Evolutionary conservation across 2,329 filamentous ascomycete species (phyloP), one percentile per base, ranked within the genome.

Genomic region (Cadophora luteo-olivacea): DNA sequence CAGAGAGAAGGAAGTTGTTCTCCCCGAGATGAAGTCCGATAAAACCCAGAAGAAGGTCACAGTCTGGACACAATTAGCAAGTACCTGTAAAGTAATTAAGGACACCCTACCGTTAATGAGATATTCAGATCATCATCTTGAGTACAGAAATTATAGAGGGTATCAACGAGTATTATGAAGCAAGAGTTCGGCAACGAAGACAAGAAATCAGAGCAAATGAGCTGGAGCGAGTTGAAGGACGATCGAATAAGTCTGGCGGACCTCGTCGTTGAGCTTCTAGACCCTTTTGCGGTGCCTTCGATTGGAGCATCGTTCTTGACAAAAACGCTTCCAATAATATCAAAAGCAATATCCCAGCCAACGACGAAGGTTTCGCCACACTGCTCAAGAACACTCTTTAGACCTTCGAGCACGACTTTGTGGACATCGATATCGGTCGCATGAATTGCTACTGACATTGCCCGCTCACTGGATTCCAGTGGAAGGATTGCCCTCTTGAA

Each of bases 31-130:
- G 72, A 94, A 96, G 78, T 97, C 94, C 0, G 95, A 97, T 8
- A 97, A 87, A 65, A 95, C 94, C 93, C 94, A 97, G 79, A 97
- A 97, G 77, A 97, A 96, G 0, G 95, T 97, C 9, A 97, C 92
- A 0, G 94, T 96, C 88, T 93, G 62, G 9, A 25, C 60, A 41
- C 69, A 62, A 58, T 73, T 60, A 65, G 74, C 64, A 45, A 64
- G 74, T 64, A 45, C 45, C 36, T 65, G 64, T 75, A 45, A 72
- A 24, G 71, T 54, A 25, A 22, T 11, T 25, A 24, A 38, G 36
- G 14, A 3, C 5, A 24, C 8, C 57, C 87, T 83, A 92, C 91
- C 41, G 96, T 98, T 32, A 99, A 84, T 0, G 95, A 95, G 75
- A 98, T 97, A 74, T 99, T 99, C 48, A 99, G 85, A 77, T 99